Base-by-base conservation (phyloP, 108 stramenopile genomes). In the Cyclotella choctawhatcheeana region DNA sequence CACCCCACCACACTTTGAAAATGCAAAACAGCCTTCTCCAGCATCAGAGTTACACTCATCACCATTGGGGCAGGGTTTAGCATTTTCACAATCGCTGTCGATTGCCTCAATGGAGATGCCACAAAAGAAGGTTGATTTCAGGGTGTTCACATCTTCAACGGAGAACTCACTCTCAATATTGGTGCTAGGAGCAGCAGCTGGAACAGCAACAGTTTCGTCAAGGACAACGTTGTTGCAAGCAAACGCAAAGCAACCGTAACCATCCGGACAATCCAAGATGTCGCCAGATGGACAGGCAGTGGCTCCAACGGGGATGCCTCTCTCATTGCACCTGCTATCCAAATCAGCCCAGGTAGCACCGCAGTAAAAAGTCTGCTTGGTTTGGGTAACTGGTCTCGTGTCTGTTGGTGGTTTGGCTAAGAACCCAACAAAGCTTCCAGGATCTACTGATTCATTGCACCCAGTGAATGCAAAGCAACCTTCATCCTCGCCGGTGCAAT, bases 381-480 rank as follows among this genome's bases (percentile, higher is more conserved):
- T 35, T 24, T 54, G 20, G n/a, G 52, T 53, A 52, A 26, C 20
- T 7, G 66, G 34, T 22, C 22, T 34, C 10, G n/a, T 45, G 20
- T 60, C 51, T 33, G 61, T 67, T 0, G 78, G 48, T 20, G 71
- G 78, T 21, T 31, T 32, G 16, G 65, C 65, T 30, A 78, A 55
- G 33, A 79, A 79, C 22, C 78, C 78, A 29, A 79, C 78, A 47
- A 79, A 79, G 58, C 58, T 67, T 21, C 78, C 78, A 63, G 78
- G 78, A 63, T 79, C 78, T 40, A 79, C 66, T 24, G 43, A 12
- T 2, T 40, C 67, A 31, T 79, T 79, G 34, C 78, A 79, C 3
- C 78, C 78, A 0, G 78, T 79, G 44, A 79, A 79, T 21, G 78
- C 78, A 56, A 79, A 79, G 61, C 78, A 79, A 27, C 78, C 78